These are phyloP conservation scores for Pelargonium cotyledonis DNA, from an alignment of 441 rosid genomes.

Conservation along the genomic window DNA sequence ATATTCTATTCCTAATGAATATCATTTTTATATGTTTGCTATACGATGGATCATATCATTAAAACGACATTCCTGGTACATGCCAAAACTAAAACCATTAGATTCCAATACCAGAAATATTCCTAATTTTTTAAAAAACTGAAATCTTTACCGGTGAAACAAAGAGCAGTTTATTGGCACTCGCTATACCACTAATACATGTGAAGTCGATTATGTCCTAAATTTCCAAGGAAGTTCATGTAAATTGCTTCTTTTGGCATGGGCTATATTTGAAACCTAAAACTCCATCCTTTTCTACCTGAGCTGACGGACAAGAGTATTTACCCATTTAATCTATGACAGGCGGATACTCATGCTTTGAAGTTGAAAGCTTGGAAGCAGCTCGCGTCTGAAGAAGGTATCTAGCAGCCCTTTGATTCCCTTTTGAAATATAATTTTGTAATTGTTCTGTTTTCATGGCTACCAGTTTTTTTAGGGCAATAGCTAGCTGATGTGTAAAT, in stretches of 20 bases:
- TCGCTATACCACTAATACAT: no score
- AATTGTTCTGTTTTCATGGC: neutral
- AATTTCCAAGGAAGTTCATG: neutral
- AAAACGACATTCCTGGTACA: no score
- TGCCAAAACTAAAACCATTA: no score
- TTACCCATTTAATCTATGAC: constrained; percentile 27
- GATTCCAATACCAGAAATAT: no score
- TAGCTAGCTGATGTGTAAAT: neutral
- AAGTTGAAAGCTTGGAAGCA: constrained; percentile 89
- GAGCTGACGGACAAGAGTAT: neutral
- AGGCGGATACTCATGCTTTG: constrained; percentile 71
- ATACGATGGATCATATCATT: no score
- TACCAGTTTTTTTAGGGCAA: no score
- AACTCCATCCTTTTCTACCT: neutral
- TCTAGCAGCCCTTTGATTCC: neutral
- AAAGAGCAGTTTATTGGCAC: no score
- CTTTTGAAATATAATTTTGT: neutral
- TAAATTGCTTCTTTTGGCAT: neutral
- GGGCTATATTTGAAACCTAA: neutral
- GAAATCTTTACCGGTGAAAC: no score
- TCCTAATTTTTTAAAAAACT: no score
- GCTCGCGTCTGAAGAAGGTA: constrained; percentile 87
- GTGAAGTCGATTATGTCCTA: neutral
- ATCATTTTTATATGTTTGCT: no score
- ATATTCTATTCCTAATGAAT: no score